These are phyloP conservation scores for Drechslerella coelobrocha DNA, from an alignment of 2,329 filamentous ascomycete genomes.

Conservation along the genomic window DNA sequence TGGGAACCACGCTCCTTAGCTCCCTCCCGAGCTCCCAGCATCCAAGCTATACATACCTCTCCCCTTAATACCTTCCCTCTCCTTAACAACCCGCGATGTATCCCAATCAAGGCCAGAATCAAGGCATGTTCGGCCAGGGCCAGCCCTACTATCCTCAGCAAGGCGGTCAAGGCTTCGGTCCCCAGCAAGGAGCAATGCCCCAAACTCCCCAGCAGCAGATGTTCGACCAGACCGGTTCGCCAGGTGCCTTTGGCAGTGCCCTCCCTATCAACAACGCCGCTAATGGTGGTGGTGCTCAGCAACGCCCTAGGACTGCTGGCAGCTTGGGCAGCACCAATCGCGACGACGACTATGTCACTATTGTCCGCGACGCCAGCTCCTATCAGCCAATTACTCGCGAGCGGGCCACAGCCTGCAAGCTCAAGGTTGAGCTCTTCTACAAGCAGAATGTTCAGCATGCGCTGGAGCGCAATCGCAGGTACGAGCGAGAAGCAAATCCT, in stretches of 20 bases:
- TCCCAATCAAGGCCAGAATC: slow-evolving; percentile 45
- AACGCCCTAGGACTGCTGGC: slow-evolving; percentile 84
- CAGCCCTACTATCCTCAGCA: slow-evolving; percentile 61
- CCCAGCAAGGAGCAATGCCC: slow-evolving; percentile 66
- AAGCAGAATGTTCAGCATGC: slow-evolving; percentile 97
- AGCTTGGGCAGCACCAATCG: slow-evolving; percentile 86
- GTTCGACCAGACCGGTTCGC: slow-evolving; percentile 80
- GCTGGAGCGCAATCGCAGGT: slow-evolving; percentile 93
- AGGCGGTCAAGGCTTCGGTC: slow-evolving; percentile 61
- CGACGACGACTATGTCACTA: slow-evolving; percentile 75
- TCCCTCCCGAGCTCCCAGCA: neutral
- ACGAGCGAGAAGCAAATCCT: slow-evolving; percentile 56
- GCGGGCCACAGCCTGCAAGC: slow-evolving; percentile 70
- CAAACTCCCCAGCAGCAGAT: slow-evolving; percentile 95
- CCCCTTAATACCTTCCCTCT: slow-evolving; percentile 47
- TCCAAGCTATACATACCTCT: slow-evolving; percentile 46
- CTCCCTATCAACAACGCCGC: slow-evolving; percentile 67
- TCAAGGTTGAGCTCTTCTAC: slow-evolving; percentile 80
- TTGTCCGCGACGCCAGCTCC: slow-evolving; percentile 74
- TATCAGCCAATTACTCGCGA: slow-evolving; percentile 76
- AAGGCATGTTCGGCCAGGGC: slow-evolving; percentile 47
- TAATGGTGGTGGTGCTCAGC: slow-evolving; percentile 62
- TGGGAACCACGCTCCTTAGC: slow-evolving; percentile 4
- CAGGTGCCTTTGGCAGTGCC: slow-evolving; percentile 68
- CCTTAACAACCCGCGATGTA: slow-evolving; percentile 13